Evolutionary conservation across 2,329 filamentous ascomycete species (phyloP).

Genomic region (Botrytis porri): DNA sequence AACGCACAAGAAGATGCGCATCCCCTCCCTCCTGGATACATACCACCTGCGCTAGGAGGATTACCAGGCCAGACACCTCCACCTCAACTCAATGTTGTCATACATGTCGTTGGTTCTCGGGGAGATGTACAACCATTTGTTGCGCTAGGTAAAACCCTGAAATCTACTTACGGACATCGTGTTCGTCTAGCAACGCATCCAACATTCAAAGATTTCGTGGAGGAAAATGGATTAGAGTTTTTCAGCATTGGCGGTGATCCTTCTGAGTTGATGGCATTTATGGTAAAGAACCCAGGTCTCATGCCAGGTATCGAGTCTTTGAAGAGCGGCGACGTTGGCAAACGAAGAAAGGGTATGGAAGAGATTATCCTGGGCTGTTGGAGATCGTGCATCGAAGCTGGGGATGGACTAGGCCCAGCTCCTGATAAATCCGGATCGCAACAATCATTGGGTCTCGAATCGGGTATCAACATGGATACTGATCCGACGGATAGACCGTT

Average conservation of each 20-base stretch:
- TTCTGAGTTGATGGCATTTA: conserved; percentile 77
- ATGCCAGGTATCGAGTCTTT: conserved; percentile 80
- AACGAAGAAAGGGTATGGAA: conserved; percentile 70
- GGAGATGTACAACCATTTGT: conserved; percentile 77
- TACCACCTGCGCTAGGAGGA: conserved; percentile 69
- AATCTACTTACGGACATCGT: conserved; percentile 64
- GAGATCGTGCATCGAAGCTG: conserved; percentile 79
- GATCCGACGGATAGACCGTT: conserved; percentile 54
- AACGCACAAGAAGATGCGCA: conserved; percentile 46
- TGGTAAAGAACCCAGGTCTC: conserved; percentile 84
- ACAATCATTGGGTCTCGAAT: conserved; percentile 29
- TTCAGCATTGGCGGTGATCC: conserved; percentile 76
- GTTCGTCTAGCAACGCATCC: conserved; percentile 72
- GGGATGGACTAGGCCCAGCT: conserved; percentile 52
- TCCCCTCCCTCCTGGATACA: conserved; percentile 63
- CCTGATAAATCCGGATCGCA: conserved; percentile 28
- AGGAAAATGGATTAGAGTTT: conserved; percentile 70
- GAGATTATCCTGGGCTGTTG: conserved; percentile 83
- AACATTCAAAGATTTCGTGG: conserved; percentile 65
- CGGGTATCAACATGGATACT: conserved; percentile 38
- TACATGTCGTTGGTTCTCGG: conserved; percentile 72
- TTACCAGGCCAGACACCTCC: conserved; percentile 57
- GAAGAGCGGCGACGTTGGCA: conserved; percentile 72
- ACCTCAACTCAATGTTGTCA: conserved; percentile 64
- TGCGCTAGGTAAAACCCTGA: conserved; percentile 63